Evolutionary conservation across 1,139 yeast species (phyloP), one percentile per base, ranked within the genome.

Genomic region (Debaryomyces psychrophilus): DNA sequence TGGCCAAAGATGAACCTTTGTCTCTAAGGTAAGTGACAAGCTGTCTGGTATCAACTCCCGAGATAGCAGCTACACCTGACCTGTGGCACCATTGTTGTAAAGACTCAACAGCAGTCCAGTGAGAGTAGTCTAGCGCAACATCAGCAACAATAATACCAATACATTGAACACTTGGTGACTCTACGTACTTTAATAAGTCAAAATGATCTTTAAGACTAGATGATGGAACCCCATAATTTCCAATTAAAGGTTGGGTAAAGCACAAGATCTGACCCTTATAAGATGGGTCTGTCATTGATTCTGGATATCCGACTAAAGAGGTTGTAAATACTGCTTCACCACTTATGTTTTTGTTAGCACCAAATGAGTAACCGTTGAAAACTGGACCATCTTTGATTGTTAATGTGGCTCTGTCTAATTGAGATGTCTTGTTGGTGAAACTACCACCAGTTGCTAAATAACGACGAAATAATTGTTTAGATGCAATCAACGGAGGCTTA

Each of bases 281-380:
- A 5, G 97, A 90, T 35, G 99, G 99, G 67, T 93, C 99, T 23
- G 98, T 92, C 97, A 93, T 92, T 18, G 97, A 89, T 69, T 93
- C 99, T 8, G 98, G 98, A 67, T 93, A 93, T 14, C 99, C 99
- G 11, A 93, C 99, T 62, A 93, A 77, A 5, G 98, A 93, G 31
- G 99, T 93, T 41, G 98, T 89, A 76, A 93, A 93, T 38, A 93
- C 99, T 12, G 97, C 97, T 69, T 93, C 99, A 52, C 99, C 99
- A 53, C 95, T 85, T 50, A 90, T 82, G 59, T 90, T 89, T 56
- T 86, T 84, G 68, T 90, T 83, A 44, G 98, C 96, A 61, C 99
- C 99, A 63, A 93, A 93, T 2, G 98, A 92, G 62, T 82, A 84
- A 37, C 99, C 99, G 60, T 81, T 83, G 76, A 90, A 92, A 36